Evolutionary conservation across 495 filamentous ascomycete genomes (phyloP).

Genomic region (Talaromyces borbonicus): DNA sequence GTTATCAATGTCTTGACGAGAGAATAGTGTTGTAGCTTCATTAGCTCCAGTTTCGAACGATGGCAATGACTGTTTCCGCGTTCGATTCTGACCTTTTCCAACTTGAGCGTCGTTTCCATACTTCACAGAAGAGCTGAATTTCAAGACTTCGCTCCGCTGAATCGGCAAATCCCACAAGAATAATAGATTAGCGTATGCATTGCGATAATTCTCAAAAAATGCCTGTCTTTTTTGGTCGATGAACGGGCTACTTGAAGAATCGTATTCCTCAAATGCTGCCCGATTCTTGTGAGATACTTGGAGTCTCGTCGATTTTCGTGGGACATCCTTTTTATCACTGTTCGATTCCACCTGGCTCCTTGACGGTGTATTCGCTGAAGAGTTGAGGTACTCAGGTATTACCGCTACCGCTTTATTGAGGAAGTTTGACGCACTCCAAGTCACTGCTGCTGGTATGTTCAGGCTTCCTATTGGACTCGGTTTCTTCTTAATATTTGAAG

Average conservation of each 20-base stretch:
- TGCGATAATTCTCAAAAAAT: constrained; percentile 61
- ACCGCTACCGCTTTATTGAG: constrained; percentile 33
- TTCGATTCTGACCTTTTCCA: not conserved
- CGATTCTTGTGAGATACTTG: constrained; percentile 65
- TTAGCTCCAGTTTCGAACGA: not conserved
- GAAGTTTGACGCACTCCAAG: constrained; percentile 55
- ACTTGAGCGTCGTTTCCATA: not conserved
- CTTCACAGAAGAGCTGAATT: constrained; percentile 42
- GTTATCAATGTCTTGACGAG: constrained; percentile 6
- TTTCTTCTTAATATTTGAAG: constrained; percentile 44
- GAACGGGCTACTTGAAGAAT: constrained; percentile 55
- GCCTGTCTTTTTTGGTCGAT: constrained; percentile 52
- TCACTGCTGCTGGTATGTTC: constrained; percentile 45
- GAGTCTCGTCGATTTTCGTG: constrained; percentile 33
- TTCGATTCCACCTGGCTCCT: constrained; percentile 37
- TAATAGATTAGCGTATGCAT: constrained; percentile 72
- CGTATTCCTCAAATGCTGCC: constrained; percentile 66
- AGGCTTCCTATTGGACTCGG: constrained; percentile 59
- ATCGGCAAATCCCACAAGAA: constrained; percentile 73
- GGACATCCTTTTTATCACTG: constrained; percentile 24
- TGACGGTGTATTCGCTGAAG: constrained; percentile 14
- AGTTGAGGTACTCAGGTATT: constrained; percentile 23
- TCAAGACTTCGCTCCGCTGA: constrained; percentile 69
- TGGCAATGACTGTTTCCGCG: not conserved
- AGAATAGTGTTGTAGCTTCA: not conserved